A percentile compares a stretch with the other conserved stretches of the same genome.
Conservation (phyloP, 495 filamentous ascomycete genomes). For the Baudoinia panamericana region DNA sequence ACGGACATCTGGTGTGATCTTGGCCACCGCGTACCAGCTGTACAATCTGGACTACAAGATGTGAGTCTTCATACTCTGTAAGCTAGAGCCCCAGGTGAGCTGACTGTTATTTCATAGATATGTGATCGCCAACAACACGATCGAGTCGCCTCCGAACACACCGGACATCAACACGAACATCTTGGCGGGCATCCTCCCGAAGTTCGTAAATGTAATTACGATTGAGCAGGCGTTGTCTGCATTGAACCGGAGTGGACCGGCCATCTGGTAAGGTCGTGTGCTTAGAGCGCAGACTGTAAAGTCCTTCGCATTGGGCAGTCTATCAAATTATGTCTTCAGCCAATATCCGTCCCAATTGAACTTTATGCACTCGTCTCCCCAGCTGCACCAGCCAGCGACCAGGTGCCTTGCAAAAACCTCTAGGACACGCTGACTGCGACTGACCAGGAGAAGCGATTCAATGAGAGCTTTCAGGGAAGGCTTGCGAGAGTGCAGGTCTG, state of each 20-base stretch:
- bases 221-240: slow-evolving; percentile 24
- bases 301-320: too few relatives aligned
- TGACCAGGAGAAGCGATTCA: slow-evolving; percentile 36
- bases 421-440: slow-evolving; percentile 44
- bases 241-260: slow-evolving; percentile 15
- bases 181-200: slow-evolving; percentile 23
- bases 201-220: slow-evolving; percentile 23
- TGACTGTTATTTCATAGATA: slow-evolving; percentile 10
- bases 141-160: slow-evolving; percentile 32
- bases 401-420: slow-evolving; percentile 84
- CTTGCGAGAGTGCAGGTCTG: slow-evolving; percentile 86
- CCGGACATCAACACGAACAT: slow-evolving; percentile 22
- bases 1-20: slow-evolving; percentile 33
- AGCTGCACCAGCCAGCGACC: slow-evolving; percentile 78
- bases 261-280: slow-evolving; percentile 8
- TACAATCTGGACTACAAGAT: slow-evolving; percentile 36
- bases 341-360: slow-evolving; percentile 65
- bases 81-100: too few relatives aligned
- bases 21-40: slow-evolving; percentile 33
- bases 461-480: slow-evolving; percentile 52
- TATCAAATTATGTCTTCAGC: slow-evolving; percentile 30
- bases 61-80: slow-evolving; percentile 16
- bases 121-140: slow-evolving; percentile 33
- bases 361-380: slow-evolving; percentile 74
- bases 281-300: too few relatives aligned